A percentile compares a stretch with the other conserved stretches of the same genome.
These are phyloP conservation scores for Aspergillus candidus DNA, from an alignment of 2,329 filamentous ascomycete genomes.

Conservation along the genomic window DNA sequence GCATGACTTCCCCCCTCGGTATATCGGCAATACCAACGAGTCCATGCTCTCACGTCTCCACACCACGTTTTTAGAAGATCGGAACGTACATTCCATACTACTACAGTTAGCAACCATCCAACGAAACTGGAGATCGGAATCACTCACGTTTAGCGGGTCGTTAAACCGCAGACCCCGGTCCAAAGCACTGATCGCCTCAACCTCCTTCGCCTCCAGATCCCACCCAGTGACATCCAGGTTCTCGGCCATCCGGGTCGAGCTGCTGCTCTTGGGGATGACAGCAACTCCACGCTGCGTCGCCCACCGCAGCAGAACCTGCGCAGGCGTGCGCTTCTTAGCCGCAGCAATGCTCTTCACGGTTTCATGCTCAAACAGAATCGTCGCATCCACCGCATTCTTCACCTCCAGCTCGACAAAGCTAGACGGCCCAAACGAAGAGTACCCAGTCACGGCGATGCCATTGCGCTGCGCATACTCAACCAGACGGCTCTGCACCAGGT, in stretches of 20 bases:
- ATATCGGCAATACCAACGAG: too few relatives aligned
- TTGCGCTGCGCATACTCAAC: constrained; percentile 63
- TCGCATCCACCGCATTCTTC: constrained; percentile 58
- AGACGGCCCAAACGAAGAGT: constrained; percentile 76
- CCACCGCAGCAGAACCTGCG: constrained; percentile 82
- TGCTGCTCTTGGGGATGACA: constrained; percentile 74
- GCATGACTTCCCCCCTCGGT: too few relatives aligned
- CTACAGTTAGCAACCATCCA: constrained; percentile 18
- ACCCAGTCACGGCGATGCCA: constrained; percentile 70
- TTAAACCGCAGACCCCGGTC: constrained; percentile 68
- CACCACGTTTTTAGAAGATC: constrained; percentile 43
- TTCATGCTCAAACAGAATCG: constrained; percentile 65
- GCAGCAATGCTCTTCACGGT: constrained; percentile 59
- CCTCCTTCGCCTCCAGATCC: constrained; percentile 59
- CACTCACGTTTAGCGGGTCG: constrained; percentile 63
- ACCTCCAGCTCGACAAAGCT: constrained; percentile 73
- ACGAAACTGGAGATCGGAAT: not conserved
- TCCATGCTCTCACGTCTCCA: too few relatives aligned
- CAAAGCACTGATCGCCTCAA: constrained; percentile 60
- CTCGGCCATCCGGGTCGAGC: constrained; percentile 36
- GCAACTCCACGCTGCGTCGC: constrained; percentile 74
- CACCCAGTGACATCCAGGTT: constrained; percentile 59
- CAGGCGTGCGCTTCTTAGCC: constrained; percentile 66
- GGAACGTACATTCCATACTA: constrained; percentile 46
- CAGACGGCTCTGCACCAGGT: constrained; percentile 69